Evolutionary conservation across 352 stramenopile species (phyloP), one percentile per base, ranked within the genome.

Genomic region (Globisporangium megalacanthum): DNA sequence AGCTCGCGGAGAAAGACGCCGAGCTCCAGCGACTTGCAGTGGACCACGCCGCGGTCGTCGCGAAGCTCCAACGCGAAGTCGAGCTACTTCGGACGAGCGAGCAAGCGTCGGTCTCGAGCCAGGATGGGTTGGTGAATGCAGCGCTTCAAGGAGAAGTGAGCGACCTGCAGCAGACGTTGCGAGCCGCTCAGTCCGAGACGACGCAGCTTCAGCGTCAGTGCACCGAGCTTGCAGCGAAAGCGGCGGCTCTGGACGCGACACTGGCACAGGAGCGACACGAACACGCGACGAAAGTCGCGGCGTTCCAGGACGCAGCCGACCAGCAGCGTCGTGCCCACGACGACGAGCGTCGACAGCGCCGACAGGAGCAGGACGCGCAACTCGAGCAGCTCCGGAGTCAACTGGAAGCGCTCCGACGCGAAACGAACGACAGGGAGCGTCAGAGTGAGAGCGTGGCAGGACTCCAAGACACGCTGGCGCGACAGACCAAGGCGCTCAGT

Each of bases 1-100:
- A 83, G 45, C 61, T 83, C 10, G 52, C 57, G 4, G 68, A 75
- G 15, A 65, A 79, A 60, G 68, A 66, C 4, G 55, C 52, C 45
- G 54, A 65, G 17, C 15, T 48, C 6, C 31, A 63, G 20, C 54
- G 29, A 36, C 14, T 45, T 44, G 45, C 44, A 41, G 20, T 65
- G 33, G 58, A 69, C 13, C 59, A 44, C 14, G 19, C 48, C 11
- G 53, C 58, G 14, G 52, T 44, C 20, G 51, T 71, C 9, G 52
- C 58, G 6, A 29, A 29, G 25, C 25, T 29, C 4, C 25, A 29
- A 29, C 25, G 25, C 25, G 25, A 29, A 29, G 25, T 70, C 25
- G 41, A 58, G 14, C 31, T 49, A 15, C 20, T 72, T 17, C 53
- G 74, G 20, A 52, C 51, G 25, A 29, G 25, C 37, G 73, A 82